Base-by-base conservation (phyloP, 495 filamentous ascomycete species). In the Lepidopterella palustris region DNA sequence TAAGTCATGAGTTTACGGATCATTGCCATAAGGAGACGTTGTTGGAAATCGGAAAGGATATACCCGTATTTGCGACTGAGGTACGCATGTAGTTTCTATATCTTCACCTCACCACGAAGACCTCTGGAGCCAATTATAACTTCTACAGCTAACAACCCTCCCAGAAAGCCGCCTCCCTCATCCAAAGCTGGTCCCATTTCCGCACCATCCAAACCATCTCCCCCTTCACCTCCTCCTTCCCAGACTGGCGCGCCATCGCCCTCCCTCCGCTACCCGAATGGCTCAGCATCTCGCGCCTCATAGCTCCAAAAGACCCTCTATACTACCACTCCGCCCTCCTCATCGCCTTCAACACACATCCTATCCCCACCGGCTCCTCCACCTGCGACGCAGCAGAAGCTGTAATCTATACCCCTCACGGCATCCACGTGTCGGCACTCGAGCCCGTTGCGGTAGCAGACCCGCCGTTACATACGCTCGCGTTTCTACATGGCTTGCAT, bases 351-450 rank as follows among this genome's bases (percentile, higher is more conserved):
- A 70, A 57, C 27, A 67, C 27, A 55, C 32, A 31, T 53, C 49
- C 26, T 51, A 18, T 26, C 45, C 2, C 18, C 58, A 18, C 49
- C 61, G 9, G 39, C 32, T 48, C 52, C 4, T 53, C 64, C 5
- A 48, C 15, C 8, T 45, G 51, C 11, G 61, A 64, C 3, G 59
- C 65, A 11, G 70, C 70, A 0, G 77, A 83, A 63, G 77, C 71
- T 5, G 61, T 84, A n/a, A 68, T 84, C 52, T 83, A 84, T 62
- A 78, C 80, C 3, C 82, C 81, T 10, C 82, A 84, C 58, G 80
- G 82, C 20, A 79, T 84, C 24, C 65, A 69, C 9, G 65, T 71
- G 5, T 45, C 59, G 0, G 69, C 74, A 24, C 67, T 82, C 4
- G 29, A 55, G 0, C 62, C 69, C 11, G 55, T 82, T 9, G 54